phyloP scores from a whole-genome alignment of 2,329 filamentous ascomycete genomes.

The Hypoxylon sp. region DNA sequence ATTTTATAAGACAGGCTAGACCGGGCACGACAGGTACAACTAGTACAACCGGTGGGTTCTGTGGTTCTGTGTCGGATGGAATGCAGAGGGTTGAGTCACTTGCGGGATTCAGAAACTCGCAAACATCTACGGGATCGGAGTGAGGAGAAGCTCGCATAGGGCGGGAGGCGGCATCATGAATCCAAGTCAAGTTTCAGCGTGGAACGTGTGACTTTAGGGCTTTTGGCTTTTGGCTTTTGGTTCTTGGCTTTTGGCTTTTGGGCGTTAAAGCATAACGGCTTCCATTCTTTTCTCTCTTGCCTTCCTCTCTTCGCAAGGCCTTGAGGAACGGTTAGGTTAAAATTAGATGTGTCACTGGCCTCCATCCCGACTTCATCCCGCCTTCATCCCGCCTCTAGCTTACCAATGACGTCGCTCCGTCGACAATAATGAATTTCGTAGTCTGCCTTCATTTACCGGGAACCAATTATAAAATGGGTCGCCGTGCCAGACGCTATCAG shows the following conservation, averaged over 20 bases:
- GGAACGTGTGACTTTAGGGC: background rate
- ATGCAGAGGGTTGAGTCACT: slow-evolving; percentile 32
- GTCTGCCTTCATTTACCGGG: slow-evolving; percentile 20
- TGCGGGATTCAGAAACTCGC: slow-evolving; percentile 21
- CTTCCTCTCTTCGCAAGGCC: slow-evolving; percentile 3
- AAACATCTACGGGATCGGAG: slow-evolving; percentile 28
- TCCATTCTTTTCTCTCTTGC: slow-evolving; percentile 4
- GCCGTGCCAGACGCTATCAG: slow-evolving; percentile 17
- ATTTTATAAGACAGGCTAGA: slow-evolving; percentile 14
- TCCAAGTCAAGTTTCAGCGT: slow-evolving; percentile 29
- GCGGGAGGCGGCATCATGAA: slow-evolving; percentile 38
- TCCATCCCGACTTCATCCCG: too few species aligned
- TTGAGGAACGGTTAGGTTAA: background rate
- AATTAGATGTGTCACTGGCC: slow-evolving; percentile 22
- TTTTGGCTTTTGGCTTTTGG: slow-evolving; percentile 25
- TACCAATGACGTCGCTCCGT: slow-evolving; percentile 38
- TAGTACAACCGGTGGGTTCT: slow-evolving; percentile 10
- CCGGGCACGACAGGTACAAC: slow-evolving; percentile 8
- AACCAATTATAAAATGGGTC: slow-evolving; percentile 25
- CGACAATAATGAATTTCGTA: slow-evolving; percentile 20
- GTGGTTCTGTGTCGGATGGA: slow-evolving; percentile 33
- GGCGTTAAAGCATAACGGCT: background rate
- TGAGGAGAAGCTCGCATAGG: slow-evolving; percentile 31
- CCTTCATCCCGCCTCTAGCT: slow-evolving; percentile 11
- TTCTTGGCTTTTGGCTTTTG: slow-evolving; percentile 22